These are phyloP conservation scores for Entomortierella chlamydospora DNA, from an alignment of 192 early-diverging fungal genomes.

Conservation along the genomic window DNA sequence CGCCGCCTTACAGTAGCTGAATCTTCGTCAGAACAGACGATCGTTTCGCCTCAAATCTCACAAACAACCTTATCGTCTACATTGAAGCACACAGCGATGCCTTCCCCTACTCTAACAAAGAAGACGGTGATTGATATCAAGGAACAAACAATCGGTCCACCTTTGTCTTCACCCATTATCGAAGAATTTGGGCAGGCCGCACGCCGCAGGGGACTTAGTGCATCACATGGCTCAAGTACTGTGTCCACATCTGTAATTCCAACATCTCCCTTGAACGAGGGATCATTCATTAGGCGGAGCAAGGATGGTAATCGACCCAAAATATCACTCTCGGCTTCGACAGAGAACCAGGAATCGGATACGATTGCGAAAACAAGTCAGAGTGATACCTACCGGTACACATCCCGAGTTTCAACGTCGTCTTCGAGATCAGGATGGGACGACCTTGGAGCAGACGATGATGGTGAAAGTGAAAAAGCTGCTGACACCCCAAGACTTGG, in stretches of 20 bases:
- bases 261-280: slow-evolving; percentile 6
- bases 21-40: background rate
- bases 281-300: slow-evolving; percentile 26
- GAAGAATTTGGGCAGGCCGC: slow-evolving; percentile 19
- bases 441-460: slow-evolving; percentile 8
- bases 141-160: background rate
- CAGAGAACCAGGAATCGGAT: background rate
- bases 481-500: background rate
- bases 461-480: background rate
- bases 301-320: slow-evolving; percentile 26
- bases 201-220: slow-evolving; percentile 13
- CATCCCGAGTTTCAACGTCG: slow-evolving; percentile 19
- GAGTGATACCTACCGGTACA: slow-evolving; percentile 29
- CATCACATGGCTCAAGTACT: background rate
- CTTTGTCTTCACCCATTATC: background rate
- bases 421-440: slow-evolving; percentile 44
- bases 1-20: slow-evolving; percentile 10
- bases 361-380: slow-evolving; percentile 30
- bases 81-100: slow-evolving; percentile 6
- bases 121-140: slow-evolving; percentile 2
- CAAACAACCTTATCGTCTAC: slow-evolving; percentile 1
- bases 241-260: background rate
- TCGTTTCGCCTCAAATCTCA: slow-evolving; percentile 9
- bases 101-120: slow-evolving; percentile 1
- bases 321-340: background rate